A percentile compares a stretch with the other conserved stretches of the same genome.
Evolutionary conservation across 441 rosid species (phyloP).

Genomic region (Arabidopsis lyrata): DNA sequence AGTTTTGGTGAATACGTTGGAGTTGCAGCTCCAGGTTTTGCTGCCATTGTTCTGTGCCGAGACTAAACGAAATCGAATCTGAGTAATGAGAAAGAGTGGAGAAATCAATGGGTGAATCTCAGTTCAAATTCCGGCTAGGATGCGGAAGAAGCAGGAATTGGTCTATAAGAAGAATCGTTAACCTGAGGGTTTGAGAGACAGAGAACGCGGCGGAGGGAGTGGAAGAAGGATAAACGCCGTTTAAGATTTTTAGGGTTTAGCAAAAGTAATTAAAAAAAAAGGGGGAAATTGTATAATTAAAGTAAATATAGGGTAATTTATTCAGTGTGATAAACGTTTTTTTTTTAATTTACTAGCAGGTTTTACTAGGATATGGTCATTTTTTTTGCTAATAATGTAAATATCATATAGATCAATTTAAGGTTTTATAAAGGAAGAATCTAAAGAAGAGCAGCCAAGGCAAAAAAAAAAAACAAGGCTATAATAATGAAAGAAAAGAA

Average conservation of each 20-base stretch:
- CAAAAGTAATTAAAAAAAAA: neutral
- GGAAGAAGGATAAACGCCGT: constrained; percentile 30
- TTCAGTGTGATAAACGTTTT: no score
- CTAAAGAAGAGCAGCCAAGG: no score
- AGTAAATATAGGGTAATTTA: neutral
- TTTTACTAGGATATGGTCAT: no score
- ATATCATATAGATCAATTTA: no score
- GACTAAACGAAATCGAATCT: neutral
- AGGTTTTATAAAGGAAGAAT: no score
- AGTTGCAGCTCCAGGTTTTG: constrained; percentile 57
- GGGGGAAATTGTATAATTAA: neutral
- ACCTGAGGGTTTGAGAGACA: constrained; percentile 24
- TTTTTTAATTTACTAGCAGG: neutral
- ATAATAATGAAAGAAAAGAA: no score
- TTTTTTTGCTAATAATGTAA: no score
- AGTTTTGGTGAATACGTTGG: constrained; percentile 70
- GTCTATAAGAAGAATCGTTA: neutral
- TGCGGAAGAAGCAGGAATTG: neutral
- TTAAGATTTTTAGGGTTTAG: constrained; percentile 37
- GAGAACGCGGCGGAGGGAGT: constrained; percentile 23
- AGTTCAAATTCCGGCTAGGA: neutral
- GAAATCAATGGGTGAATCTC: neutral
- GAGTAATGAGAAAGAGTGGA: neutral
- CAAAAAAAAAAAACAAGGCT: no score
- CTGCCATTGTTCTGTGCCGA: constrained; percentile 54